phyloP scores from a whole-genome alignment of 208 protist species.

The Blastocrithidia nonstop region DNA sequence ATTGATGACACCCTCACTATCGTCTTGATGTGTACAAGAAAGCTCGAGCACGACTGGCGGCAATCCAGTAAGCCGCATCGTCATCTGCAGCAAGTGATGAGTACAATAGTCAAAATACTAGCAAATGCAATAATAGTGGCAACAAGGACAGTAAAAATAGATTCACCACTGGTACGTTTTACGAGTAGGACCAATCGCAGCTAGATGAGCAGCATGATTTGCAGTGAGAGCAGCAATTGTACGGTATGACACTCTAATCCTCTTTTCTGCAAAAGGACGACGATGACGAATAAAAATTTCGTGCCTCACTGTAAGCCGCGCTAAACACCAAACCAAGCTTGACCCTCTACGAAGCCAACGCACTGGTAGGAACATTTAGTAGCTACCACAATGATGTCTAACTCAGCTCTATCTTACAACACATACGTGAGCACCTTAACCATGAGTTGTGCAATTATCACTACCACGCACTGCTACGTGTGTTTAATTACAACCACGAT shows the following conservation, averaged over 20 bases:
- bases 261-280: neutral
- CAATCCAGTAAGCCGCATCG: conserved; percentile 10
- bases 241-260: neutral
- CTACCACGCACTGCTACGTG: conserved; percentile 67
- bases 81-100: too few species aligned
- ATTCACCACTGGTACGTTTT: too few species aligned
- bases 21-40: conserved; percentile 44
- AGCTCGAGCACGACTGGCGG: conserved; percentile 24
- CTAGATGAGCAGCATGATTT: too few species aligned
- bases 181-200: too few species aligned
- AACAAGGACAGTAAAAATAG: neutral
- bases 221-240: neutral
- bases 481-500: conserved; percentile 60
- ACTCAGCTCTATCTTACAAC: conserved; percentile 43
- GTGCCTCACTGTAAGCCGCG: neutral
- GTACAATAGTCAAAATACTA: conserved; percentile 2
- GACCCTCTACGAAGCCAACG: conserved; percentile 45
- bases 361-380: conserved; percentile 44
- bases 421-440: conserved; percentile 53
- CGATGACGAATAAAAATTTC: neutral
- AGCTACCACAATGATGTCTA: conserved; percentile 50
- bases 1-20: conserved; percentile 73
- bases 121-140: neutral
- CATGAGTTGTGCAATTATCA: conserved; percentile 42
- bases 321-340: conserved; percentile 5